These are phyloP conservation scores for Ganoderma sinense DNA, from an alignment of 1,284 basidiomycete species.

Conservation along the genomic window DNA sequence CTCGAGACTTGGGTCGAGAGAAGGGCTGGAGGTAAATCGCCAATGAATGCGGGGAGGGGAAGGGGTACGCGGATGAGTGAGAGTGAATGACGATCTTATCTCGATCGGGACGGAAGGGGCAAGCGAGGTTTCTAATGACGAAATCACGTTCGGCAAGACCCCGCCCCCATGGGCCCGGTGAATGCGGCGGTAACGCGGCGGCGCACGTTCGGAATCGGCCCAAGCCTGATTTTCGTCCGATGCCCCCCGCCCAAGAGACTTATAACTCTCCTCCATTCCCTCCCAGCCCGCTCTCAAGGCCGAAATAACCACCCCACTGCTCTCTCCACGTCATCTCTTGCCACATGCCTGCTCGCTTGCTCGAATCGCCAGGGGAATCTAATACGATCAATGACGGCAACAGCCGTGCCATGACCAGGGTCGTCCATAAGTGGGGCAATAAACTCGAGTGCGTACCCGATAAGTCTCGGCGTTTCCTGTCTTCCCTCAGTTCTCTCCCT, in stretches of 20 bases:
- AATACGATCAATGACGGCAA: slow-evolving; percentile 23
- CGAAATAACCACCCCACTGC: not conserved
- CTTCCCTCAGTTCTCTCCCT: slow-evolving; percentile 17
- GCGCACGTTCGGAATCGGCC: slow-evolving; percentile 3
- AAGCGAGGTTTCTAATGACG: slow-evolving; percentile 21
- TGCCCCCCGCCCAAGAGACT: slow-evolving; percentile 1
- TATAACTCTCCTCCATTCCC: slow-evolving; percentile 12
- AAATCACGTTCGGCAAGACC: slow-evolving; percentile 5
- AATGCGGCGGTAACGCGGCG: slow-evolving; percentile 30
- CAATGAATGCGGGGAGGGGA: not conserved
- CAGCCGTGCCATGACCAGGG: slow-evolving; percentile 19
- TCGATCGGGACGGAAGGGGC: slow-evolving; percentile 21
- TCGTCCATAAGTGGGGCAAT: slow-evolving; percentile 29
- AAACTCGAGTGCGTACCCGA: slow-evolving; percentile 33
- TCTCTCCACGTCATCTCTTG: not conserved
- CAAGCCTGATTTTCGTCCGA: slow-evolving; percentile 1
- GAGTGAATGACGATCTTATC: slow-evolving; percentile 21
- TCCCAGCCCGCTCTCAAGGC: not conserved
- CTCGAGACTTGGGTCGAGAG: not conserved
- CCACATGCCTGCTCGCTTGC: slow-evolving; percentile 27
- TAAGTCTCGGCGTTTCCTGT: slow-evolving; percentile 26
- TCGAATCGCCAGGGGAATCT: slow-evolving; percentile 25
- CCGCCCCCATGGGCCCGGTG: not conserved
- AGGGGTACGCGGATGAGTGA: slow-evolving; percentile 2
- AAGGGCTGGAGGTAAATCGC: not conserved